phyloP scores from a whole-genome alignment of 2,329 filamentous ascomycete genomes.

The Cryphonectria radicalis region DNA sequence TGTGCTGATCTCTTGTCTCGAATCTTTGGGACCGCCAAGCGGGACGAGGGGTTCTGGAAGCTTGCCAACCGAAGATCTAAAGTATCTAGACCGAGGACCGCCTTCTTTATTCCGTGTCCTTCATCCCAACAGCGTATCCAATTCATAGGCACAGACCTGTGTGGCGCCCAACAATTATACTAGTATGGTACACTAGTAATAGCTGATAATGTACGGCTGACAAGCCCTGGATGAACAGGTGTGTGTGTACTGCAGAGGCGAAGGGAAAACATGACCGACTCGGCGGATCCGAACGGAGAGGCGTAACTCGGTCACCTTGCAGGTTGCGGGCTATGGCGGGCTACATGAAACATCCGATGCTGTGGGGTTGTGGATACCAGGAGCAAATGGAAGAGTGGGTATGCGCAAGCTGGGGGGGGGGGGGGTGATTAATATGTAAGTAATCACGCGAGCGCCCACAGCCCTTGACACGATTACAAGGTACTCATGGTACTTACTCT shows the following conservation, averaged over 20 bases:
- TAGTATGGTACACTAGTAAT: not conserved
- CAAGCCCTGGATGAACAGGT: not conserved
- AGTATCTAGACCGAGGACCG: not conserved
- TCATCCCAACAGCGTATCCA: not conserved
- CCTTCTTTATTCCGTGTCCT: not conserved
- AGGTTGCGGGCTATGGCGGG: not conserved
- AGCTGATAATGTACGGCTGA: not conserved
- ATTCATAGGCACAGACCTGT: not conserved
- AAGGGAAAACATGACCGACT: not conserved
- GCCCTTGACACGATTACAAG: not conserved
- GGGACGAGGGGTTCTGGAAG: slow-evolving; percentile 2
- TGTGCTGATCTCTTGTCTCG: not conserved
- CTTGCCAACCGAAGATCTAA: not conserved
- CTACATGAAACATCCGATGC: slow-evolving; percentile 11
- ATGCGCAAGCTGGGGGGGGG: not conserved
- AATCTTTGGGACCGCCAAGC: not conserved
- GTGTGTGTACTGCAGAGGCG: not conserved
- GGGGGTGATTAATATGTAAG: not conserved
- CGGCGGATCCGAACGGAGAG: slow-evolving; percentile 1
- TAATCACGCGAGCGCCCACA: not conserved
- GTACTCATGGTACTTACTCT: not conserved
- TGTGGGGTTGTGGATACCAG: slow-evolving; percentile 6
- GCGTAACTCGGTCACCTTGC: not conserved
- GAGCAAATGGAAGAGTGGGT: not conserved
- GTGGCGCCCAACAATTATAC: not conserved